Conservation (phyloP, 2,329 filamentous ascomycete species). For the Epichloe hybrida region DNA sequence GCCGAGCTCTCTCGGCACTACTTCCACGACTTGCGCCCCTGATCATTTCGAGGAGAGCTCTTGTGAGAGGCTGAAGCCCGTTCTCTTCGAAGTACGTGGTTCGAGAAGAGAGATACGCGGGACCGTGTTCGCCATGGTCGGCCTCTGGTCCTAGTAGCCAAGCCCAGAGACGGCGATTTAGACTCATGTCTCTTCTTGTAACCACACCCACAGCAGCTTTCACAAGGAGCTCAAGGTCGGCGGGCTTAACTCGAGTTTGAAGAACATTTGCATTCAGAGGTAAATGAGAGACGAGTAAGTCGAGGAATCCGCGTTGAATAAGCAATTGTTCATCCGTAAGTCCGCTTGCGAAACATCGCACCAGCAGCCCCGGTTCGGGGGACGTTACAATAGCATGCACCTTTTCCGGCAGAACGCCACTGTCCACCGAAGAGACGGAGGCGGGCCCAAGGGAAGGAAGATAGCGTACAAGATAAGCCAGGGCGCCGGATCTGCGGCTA, state of each 20-base stretch:
- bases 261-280: conserved; percentile 73
- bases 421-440: conserved; percentile 3
- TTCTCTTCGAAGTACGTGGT: conserved; percentile 74
- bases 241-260: conserved; percentile 56
- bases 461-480: conserved; percentile 71
- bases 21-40: conserved; percentile 22
- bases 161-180: conserved; percentile 88
- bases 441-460: conserved; percentile 40
- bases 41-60: conserved; percentile 70
- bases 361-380: conserved; percentile 79
- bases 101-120: conserved; percentile 38
- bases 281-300: conserved; percentile 79
- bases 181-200: conserved; percentile 82
- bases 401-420: conserved; percentile 22
- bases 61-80: conserved; percentile 61
- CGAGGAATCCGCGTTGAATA: conserved; percentile 87
- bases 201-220: conserved; percentile 79
- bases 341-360: conserved; percentile 86
- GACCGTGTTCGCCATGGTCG: conserved; percentile 31
- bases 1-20: conserved; percentile 55
- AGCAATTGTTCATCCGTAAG: conserved; percentile 77
- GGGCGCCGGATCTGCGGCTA: conserved; percentile 68
- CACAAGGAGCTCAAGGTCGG: conserved; percentile 71
- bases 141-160: conserved; percentile 73
- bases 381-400: conserved; percentile 58